Evolutionary conservation across 345 rosid genomes (phyloP), one percentile per base, ranked within the genome.

Genomic region (Arabidopsis suecica): DNA sequence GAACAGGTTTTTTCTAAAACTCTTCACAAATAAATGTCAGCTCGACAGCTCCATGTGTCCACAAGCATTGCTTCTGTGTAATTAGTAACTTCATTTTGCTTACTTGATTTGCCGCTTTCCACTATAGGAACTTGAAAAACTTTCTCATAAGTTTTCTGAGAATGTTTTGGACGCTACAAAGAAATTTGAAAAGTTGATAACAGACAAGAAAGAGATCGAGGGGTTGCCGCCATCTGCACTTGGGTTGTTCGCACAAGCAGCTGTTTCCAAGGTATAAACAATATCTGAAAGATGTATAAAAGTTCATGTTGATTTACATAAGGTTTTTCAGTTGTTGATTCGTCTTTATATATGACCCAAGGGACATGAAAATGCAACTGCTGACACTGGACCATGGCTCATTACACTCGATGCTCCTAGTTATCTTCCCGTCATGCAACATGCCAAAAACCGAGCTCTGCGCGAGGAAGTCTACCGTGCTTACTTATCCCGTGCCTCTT

Each of bases 91-190:
- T 30, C 32, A 40, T 57, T 22, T 2, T 48, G 60, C 50, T 41
- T 49, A 76, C 36, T 22, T 51, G 30, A 69, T 63, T 57, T 63
- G 49, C 18, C 7, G 5, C 45, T 68, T 38, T 59, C 60, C 70
- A 51, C 56, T 71, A 7, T 84, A 94, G 98, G 97, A 94, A 82
- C 82, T 94, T 63, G 87, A 88, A 65, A 88, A 83, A 68, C 81
- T 89, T 48, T 84, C 97, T 38, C 89, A 87, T 64, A 94, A 90
- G 76, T 94, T 94, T 69, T 83, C 59, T 50, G 97, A 91, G 82
- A 94, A 94, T 71, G 95, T 90, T 65, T 79, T 94, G 83, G 98
- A 94, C 71, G 89, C 97, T 69, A 94, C 97, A 75, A 94, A 91
- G 83, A 87, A 82, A 59, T 94, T 87, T 86, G 96, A 91, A 83